Evolutionary conservation across 768 basidiomycete species (phyloP).

Genomic region (Aureoboletus auriporus): DNA sequence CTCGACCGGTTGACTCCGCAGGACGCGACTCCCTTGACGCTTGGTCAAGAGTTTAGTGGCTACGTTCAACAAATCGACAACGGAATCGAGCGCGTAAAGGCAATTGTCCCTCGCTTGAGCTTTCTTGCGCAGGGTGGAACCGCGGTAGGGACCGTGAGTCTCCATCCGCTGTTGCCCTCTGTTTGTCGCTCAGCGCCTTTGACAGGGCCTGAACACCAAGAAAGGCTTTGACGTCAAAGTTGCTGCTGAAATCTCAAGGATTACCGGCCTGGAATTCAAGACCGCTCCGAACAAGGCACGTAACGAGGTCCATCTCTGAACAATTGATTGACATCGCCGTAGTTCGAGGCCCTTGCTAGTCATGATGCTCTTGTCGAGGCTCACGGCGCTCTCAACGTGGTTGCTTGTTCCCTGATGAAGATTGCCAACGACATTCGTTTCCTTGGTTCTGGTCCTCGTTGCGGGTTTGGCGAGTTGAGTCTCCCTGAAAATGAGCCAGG

Average conservation of each 20-base stretch:
- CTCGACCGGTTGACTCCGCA: slow-evolving; percentile 28
- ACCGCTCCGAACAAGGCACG: slow-evolving; percentile 96
- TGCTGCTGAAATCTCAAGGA: slow-evolving; percentile 84
- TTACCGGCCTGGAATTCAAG: slow-evolving; percentile 88
- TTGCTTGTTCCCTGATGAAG: slow-evolving; percentile 98
- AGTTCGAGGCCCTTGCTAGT: slow-evolving; percentile 98
- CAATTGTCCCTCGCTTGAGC: slow-evolving; percentile 79
- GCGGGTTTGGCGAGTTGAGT: slow-evolving; percentile 91
- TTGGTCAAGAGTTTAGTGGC: slow-evolving; percentile 98
- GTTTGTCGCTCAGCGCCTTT: slow-evolving; percentile 8
- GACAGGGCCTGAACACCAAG: slow-evolving; percentile 91
- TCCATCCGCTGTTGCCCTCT: not conserved
- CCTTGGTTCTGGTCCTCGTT: slow-evolving; percentile 95
- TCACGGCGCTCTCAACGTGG: slow-evolving; percentile 92
- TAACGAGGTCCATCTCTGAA: not conserved
- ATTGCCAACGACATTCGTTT: slow-evolving; percentile 99
- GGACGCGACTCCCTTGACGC: slow-evolving; percentile 96
- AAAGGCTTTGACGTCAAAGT: slow-evolving; percentile 95
- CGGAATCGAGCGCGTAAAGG: slow-evolving; percentile 81
- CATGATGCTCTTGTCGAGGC: slow-evolving; percentile 98
- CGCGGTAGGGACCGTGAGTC: slow-evolving; percentile 90
- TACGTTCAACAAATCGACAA: slow-evolving; percentile 94
- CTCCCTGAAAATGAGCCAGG: slow-evolving; percentile 99
- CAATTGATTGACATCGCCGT: slow-evolving; percentile 6
- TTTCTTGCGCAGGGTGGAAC: slow-evolving; percentile 96